Conservation (phyloP, 2,329 filamentous ascomycete genomes). For the Paraphoma sp. region DNA sequence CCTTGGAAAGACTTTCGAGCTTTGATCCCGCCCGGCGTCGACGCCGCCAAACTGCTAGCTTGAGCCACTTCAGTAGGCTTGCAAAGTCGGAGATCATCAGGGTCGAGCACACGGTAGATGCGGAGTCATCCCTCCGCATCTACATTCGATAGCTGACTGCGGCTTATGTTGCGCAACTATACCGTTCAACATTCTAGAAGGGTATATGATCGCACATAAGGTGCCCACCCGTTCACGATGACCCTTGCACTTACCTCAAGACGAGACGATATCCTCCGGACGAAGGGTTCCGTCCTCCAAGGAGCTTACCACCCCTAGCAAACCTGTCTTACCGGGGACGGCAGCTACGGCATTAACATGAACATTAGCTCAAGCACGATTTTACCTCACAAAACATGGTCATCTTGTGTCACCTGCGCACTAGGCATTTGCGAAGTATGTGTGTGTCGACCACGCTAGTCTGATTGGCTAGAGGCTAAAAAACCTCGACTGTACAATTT, state of each 20-base stretch:
- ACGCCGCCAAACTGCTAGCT: too few species aligned
- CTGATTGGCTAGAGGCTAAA: neutral
- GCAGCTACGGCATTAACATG: neutral
- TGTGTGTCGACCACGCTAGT: neutral
- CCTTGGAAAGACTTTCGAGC: neutral
- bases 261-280: neutral
- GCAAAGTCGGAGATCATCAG: neutral
- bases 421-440: neutral
- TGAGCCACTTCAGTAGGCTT: too few species aligned
- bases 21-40: neutral
- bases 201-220: constrained; percentile 9
- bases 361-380: neutral
- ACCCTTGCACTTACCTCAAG: neutral
- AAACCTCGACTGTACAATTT: neutral
- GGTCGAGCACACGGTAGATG: neutral
- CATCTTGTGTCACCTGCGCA: neutral
- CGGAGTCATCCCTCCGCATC: neutral
- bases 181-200: constrained; percentile 3
- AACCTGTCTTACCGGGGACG: neutral
- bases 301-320: neutral
- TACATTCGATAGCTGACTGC: neutral
- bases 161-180: neutral
- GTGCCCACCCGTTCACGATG: constrained; percentile 3
- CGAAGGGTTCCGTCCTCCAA: neutral
- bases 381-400: neutral